Evolutionary conservation across 495 filamentous ascomycete species (phyloP).

Genomic region (Bacidia rubella): DNA sequence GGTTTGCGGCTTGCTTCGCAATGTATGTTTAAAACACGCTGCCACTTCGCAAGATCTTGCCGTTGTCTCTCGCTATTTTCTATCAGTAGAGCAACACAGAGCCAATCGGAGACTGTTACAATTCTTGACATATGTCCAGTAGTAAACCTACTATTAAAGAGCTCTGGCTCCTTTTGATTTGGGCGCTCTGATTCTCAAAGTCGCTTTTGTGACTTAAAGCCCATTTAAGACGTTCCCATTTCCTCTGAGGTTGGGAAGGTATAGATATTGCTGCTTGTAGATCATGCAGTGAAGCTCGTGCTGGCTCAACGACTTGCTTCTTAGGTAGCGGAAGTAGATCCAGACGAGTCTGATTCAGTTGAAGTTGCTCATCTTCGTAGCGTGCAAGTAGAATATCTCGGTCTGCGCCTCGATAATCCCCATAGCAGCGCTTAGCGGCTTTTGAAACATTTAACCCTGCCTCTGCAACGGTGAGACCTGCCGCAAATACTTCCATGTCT

Average conservation of each 20-base stretch:
- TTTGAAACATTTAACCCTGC: neutral
- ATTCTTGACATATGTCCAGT: too few species aligned
- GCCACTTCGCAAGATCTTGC: too few species aligned
- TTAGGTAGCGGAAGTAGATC: neutral
- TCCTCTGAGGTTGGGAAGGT: neutral
- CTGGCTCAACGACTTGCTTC: neutral
- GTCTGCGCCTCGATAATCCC: constrained; percentile 1
- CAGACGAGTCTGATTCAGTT: neutral
- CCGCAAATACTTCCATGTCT: constrained; percentile 1
- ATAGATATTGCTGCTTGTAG: neutral
- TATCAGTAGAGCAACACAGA: too few species aligned
- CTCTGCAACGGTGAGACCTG: neutral
- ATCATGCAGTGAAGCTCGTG: constrained; percentile 1
- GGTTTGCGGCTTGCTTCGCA: too few species aligned
- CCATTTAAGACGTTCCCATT: constrained; percentile 4
- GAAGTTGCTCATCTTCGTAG: constrained; percentile 1
- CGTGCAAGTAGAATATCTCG: neutral
- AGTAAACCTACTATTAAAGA: too few species aligned
- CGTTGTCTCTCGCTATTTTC: too few species aligned
- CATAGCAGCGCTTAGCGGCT: neutral
- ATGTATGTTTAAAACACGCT: too few species aligned
- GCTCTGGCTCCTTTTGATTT: too few species aligned
- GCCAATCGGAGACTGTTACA: too few species aligned
- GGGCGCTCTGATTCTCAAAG: too few species aligned
- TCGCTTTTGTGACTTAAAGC: too few species aligned